Conservation (phyloP, 2,329 filamentous ascomycete genomes). For the Sporothrix inflata region DNA sequence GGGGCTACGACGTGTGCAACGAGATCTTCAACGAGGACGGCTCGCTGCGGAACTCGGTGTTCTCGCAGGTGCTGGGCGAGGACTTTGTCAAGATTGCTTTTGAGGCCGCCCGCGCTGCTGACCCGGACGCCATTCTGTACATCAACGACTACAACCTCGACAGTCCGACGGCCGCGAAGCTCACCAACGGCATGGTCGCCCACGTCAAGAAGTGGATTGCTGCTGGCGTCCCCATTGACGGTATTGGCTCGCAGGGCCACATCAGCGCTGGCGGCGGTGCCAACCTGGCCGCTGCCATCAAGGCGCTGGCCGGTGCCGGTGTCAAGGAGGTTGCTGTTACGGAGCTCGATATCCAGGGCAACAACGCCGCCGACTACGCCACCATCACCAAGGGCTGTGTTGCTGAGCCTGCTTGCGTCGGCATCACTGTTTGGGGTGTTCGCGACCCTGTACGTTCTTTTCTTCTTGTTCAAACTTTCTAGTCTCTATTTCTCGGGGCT, state of each 20-base stretch:
- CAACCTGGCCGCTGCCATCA: conserved; percentile 53
- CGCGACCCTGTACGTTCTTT: conserved; percentile 46
- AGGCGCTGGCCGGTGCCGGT: conserved; percentile 54
- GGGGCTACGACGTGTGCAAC: conserved; percentile 66
- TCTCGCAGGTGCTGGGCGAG: conserved; percentile 70
- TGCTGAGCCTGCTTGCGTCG: conserved; percentile 61
- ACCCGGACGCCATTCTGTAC: conserved; percentile 70
- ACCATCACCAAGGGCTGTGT: conserved; percentile 62
- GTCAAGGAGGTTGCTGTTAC: conserved; percentile 64
- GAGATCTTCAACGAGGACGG: conserved; percentile 68
- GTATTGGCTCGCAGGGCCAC: conserved; percentile 64
- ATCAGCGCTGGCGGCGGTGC: conserved; percentile 51
- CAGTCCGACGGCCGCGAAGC: conserved; percentile 60
- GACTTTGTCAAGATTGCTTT: conserved; percentile 72
- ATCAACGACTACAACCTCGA: conserved; percentile 78
- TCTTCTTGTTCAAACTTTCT: background rate
- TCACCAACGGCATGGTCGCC: conserved; percentile 54
- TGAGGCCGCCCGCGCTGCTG: conserved; percentile 66
- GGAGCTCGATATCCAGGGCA: conserved; percentile 68
- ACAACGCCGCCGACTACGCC: conserved; percentile 60
- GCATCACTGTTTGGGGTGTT: conserved; percentile 67
- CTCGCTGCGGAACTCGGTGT: conserved; percentile 62
- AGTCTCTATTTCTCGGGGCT: background rate
- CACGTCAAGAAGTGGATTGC: conserved; percentile 67
- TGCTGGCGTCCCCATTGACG: conserved; percentile 66